Percentiles rank a stretch among this genome's conserved stretches.
phyloP scores from a whole-genome alignment of 306 rosid genomes.

The Dryas drummondii region DNA sequence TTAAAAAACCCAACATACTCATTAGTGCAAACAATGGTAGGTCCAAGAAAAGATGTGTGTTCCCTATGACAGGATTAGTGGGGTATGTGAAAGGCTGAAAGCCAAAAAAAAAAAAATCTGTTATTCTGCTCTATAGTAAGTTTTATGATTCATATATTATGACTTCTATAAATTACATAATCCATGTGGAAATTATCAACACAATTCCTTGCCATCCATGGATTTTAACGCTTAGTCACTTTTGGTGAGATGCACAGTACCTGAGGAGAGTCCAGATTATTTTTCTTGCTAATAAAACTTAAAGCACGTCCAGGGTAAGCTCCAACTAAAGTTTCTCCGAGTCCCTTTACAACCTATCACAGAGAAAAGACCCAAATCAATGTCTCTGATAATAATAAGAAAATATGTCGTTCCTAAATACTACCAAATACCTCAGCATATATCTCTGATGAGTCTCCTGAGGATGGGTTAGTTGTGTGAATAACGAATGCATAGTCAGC shows the following conservation, averaged over 20 bases:
- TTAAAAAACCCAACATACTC: slow-evolving; percentile 42
- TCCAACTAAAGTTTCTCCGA: slow-evolving; percentile 97
- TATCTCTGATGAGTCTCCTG: slow-evolving; percentile 94
- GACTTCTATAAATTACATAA: not conserved
- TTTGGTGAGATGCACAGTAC: slow-evolving; percentile 35
- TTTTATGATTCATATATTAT: not conserved
- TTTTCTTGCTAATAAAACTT: slow-evolving; percentile 86
- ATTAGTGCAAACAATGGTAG: slow-evolving; percentile 21
- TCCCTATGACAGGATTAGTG: not conserved
- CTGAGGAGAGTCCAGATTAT: slow-evolving; percentile 75
- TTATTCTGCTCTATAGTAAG: not conserved
- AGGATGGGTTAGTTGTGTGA: slow-evolving; percentile 94
- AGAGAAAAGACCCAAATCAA: slow-evolving; percentile 19
- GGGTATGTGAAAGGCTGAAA: not conserved
- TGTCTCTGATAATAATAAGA: slow-evolving; percentile 9
- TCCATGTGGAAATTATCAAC: slow-evolving; percentile 10
- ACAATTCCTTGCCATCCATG: not conserved
- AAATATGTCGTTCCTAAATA: slow-evolving; percentile 14
- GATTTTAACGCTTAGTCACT: slow-evolving; percentile 4
- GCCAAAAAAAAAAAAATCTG: not conserved
- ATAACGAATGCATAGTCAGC: slow-evolving; percentile 99
- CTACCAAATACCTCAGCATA: slow-evolving; percentile 79
- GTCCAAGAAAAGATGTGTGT: slow-evolving; percentile 16
- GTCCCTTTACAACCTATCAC: slow-evolving; percentile 89
- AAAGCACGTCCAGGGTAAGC: slow-evolving; percentile 99